Conservation (phyloP, 352 stramenopile species). For the Bremia lactucae region DNA sequence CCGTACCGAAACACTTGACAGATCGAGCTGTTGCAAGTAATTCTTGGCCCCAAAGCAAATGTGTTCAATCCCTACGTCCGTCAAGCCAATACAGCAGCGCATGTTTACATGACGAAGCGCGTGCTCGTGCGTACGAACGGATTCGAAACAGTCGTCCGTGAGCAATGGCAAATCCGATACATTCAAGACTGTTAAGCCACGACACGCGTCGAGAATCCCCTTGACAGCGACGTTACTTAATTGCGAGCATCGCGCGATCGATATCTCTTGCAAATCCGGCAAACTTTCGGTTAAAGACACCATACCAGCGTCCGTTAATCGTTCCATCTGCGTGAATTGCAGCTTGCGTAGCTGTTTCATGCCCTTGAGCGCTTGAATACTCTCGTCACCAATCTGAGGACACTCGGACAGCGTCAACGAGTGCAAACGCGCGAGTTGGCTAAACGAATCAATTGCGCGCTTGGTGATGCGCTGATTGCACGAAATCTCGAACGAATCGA, state of each 20-base stretch:
- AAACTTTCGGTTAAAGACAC: constrained; percentile 32
- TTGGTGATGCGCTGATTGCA: constrained; percentile 79
- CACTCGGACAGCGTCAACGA: constrained; percentile 68
- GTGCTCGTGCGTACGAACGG: constrained; percentile 43
- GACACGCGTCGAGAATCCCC: constrained; percentile 44
- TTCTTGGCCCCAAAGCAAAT: constrained; percentile 42
- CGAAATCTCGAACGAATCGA: constrained; percentile 66
- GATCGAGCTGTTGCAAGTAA: constrained; percentile 52
- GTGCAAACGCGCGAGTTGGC: constrained; percentile 51
- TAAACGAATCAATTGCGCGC: constrained; percentile 61
- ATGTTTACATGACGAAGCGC: constrained; percentile 44
- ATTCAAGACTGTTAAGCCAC: constrained; percentile 42
- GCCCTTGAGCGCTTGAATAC: constrained; percentile 41
- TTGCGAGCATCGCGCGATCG: constrained; percentile 58
- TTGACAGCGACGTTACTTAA: constrained; percentile 40
- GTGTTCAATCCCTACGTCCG: constrained; percentile 44
- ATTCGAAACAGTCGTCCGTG: constrained; percentile 54
- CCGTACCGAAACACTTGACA: constrained; percentile 69
- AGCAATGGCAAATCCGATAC: constrained; percentile 61
- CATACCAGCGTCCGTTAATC: constrained; percentile 52
- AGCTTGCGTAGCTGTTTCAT: constrained; percentile 62
- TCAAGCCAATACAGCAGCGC: constrained; percentile 48
- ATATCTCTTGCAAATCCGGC: constrained; percentile 50
- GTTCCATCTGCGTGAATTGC: constrained; percentile 69
- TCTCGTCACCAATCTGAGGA: constrained; percentile 52